Evolutionary conservation across 495 filamentous ascomycete species (phyloP), one percentile per base, ranked within the genome.

Genomic region (Trichoderma erinaceum): DNA sequence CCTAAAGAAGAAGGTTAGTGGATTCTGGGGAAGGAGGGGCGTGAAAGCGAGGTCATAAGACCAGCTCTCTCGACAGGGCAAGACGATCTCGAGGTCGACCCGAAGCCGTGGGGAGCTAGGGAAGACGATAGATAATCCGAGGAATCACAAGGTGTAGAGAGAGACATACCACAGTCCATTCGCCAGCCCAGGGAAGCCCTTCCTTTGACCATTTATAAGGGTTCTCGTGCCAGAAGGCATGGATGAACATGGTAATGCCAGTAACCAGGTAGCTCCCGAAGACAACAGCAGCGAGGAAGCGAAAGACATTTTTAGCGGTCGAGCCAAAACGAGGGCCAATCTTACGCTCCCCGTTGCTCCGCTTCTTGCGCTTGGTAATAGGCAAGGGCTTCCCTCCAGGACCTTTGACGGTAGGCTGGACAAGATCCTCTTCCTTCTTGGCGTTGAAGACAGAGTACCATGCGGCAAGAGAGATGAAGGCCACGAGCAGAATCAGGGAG

Each of bases 371-470:
- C 70, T 81, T 83, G 69, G 81, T 85, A 66, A 83, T 74, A 41
- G 93, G 92, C 27, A 96, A 80, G 18, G 91, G 90, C 74, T 93
- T 91, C 66, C 92, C 93, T 44, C 90, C 91, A 0, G 92, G 93
- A 16, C 92, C 91, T 64, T 50, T 77, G 65, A 75, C 75, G 41
- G 73, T 75, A 32, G 81, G 77, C 12, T 68, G 69, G 63, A 75
- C 73, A 23, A 79, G 68, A 68, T 79, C 76, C 41, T 80, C 79
- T 67, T 79, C 79, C n/a, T 74, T 77, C 65, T 75, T 77, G 50
- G 80, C 76, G 41, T 71, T 78, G 76, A 80, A 71, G 41, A 83
- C 74, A 67, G 78, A 80, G 69, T 82, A 77, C 21, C 79, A 71
- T 48, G 71, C 80, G 58, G 79, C 76, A 68, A 80, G 73, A 38